Base-by-base conservation (phyloP, 208 protist genomes). In the Leishmania aethiopica region DNA sequence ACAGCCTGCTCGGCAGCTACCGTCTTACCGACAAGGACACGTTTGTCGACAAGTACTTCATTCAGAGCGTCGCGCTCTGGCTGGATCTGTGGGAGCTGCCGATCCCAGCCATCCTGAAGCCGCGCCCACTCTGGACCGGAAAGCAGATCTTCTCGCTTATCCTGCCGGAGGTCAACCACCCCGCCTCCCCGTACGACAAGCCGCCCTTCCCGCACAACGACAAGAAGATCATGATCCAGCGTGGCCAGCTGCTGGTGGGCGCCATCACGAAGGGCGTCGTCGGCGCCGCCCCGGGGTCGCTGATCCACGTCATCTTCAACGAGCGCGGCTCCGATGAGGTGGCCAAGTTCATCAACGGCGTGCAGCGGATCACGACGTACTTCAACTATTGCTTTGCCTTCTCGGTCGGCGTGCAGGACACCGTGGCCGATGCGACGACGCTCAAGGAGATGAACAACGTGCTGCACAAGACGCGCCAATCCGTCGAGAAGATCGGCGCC, bases 101-200 rank as follows among this genome's bases (percentile, higher is more conserved):
- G 32, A 88, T 95, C 40, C 99, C 99, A 13, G 98, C 99, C 47
- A 99, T 99, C 69, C 83, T 99, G 22, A 99, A 99, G 89, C 99
- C 86, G 75, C 89, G 93, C 40, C 95, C 94, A 42, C 85, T 99
- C 15, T 99, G 99, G 99, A 99, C 99, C 3, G 99, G 99, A 67
- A 99, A 99, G 95, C 99, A 99, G 91, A 77, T 99, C 35, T 99
- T 99, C 84, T 99, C 98, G 22, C 80, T 99, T 25, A 93, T 99
- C 62, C 90, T 99, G n/a, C 99, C 99, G 0, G 88, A 97, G 70
- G 94, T 99, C 55, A 99, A 99, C 86, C 85, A 99, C 59, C 78
- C 90, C 19, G 83, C 86, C 62, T 90, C 86, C 47, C 84, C 87
- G 57, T 90, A 92, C 32, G 81, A 90, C 49, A 90, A 90, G 67